Evolutionary conservation across 2,329 filamentous ascomycete species (phyloP).

Genomic region (Sclerotinia borealis): DNA sequence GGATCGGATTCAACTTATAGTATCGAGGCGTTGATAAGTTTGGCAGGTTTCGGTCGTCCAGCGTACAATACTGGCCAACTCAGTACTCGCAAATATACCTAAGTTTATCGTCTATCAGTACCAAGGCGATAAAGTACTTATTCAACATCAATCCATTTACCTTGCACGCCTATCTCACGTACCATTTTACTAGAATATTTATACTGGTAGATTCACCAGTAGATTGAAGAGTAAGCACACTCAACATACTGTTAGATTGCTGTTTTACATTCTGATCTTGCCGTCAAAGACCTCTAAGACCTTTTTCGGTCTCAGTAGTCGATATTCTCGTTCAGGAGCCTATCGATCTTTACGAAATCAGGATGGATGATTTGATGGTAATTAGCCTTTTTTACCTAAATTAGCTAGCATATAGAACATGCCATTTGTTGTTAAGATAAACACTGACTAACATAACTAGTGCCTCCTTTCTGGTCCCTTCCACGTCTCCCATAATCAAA

Average conservation of each 20-base stretch:
- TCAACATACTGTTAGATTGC: neutral
- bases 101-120: neutral
- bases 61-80: too few relatives aligned
- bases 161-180: neutral
- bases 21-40: too few relatives aligned
- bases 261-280: neutral
- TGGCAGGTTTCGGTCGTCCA: neutral
- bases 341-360: neutral
- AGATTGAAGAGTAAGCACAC: too few relatives aligned
- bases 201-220: neutral
- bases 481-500: neutral
- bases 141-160: neutral
- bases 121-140: neutral
- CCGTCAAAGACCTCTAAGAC: neutral
- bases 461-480: too few relatives aligned
- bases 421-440: too few relatives aligned
- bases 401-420: neutral
- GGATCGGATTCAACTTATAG: neutral
- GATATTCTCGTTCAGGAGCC: neutral
- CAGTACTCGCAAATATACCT: too few relatives aligned
- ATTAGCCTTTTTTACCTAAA: neutral
- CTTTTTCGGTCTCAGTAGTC: neutral
- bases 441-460: neutral
- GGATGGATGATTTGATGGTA: neutral
- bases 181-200: neutral